These are phyloP conservation scores for Vitis hybrid DNA, from an alignment of 177 flowering plant genomes.

Conservation along the genomic window DNA sequence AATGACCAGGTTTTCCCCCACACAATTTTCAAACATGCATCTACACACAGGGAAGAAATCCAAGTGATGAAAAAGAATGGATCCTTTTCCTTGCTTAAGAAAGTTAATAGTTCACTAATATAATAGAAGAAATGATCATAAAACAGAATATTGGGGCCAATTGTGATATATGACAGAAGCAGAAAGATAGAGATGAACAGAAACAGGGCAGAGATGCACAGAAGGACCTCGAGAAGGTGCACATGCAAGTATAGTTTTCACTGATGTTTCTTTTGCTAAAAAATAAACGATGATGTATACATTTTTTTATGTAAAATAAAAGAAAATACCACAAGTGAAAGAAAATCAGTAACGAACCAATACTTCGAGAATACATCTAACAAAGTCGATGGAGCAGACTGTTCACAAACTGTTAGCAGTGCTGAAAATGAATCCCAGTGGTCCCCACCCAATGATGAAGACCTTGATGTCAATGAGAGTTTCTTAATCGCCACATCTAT, in stretches of 20 bases:
- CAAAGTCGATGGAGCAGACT: slow-evolving; percentile 59
- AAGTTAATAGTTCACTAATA: too few relatives aligned
- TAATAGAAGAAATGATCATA: too few relatives aligned
- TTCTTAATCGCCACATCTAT: slow-evolving; percentile 50
- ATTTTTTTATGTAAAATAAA: not conserved
- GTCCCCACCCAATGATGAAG: slow-evolving; percentile 27
- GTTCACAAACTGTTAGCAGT: slow-evolving; percentile 73
- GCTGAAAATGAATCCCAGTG: slow-evolving; percentile 48
- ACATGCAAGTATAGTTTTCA: too few relatives aligned
- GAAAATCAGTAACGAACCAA: slow-evolving; percentile 43
- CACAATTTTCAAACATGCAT: too few relatives aligned
- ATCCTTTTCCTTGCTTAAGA: too few relatives aligned
- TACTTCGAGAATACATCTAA: slow-evolving; percentile 55
- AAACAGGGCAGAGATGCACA: too few relatives aligned
- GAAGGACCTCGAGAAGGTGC: too few relatives aligned
- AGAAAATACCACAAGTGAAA: slow-evolving; percentile 17
- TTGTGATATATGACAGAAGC: too few relatives aligned
- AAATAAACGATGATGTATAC: not conserved
- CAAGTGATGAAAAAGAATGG: too few relatives aligned
- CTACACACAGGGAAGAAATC: slow-evolving; percentile 10
- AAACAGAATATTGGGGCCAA: too few relatives aligned
- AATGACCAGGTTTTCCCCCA: too few relatives aligned
- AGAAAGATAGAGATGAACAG: too few relatives aligned
- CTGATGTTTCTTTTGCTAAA: not conserved
- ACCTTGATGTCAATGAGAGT: slow-evolving; percentile 58